Conservation (phyloP, 176 grass and related monocot genomes). For the Cocos nucifera region DNA sequence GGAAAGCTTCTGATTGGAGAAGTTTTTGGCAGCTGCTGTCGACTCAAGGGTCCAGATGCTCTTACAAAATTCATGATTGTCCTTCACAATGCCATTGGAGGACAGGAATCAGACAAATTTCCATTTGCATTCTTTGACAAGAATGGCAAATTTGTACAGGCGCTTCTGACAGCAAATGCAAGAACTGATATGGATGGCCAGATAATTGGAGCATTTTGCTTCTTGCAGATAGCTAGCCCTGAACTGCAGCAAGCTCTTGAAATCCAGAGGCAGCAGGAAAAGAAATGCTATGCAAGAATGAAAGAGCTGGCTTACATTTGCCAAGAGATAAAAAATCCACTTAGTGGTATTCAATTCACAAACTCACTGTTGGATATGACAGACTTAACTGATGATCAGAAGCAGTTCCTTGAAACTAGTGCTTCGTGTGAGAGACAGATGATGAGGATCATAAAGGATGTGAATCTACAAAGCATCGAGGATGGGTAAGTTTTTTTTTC, state of each 20-base stretch:
- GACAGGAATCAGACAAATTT: slow-evolving; percentile 74
- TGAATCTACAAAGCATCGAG: slow-evolving; percentile 76
- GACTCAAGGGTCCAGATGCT: slow-evolving; percentile 80
- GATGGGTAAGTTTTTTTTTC: slow-evolving; percentile 50
- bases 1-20: slow-evolving; percentile 81
- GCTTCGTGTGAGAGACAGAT: slow-evolving; percentile 85
- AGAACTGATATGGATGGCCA: slow-evolving; percentile 76
- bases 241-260: slow-evolving; percentile 91
- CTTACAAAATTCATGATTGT: slow-evolving; percentile 93
- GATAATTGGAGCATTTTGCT: slow-evolving; percentile 80
- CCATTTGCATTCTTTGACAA: slow-evolving; percentile 91
- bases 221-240: slow-evolving; percentile 88
- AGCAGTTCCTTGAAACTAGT: slow-evolving; percentile 92
- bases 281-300: slow-evolving; percentile 86
- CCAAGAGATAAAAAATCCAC: slow-evolving; percentile 98
- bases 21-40: slow-evolving; percentile 81
- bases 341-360: slow-evolving; percentile 83
- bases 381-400: slow-evolving; percentile 82
- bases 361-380: slow-evolving; percentile 79
- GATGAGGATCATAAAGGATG: slow-evolving; percentile 71
- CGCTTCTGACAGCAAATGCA: slow-evolving; percentile 74
- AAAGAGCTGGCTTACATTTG: slow-evolving; percentile 92
- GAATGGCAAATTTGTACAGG: slow-evolving; percentile 88
- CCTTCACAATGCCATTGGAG: slow-evolving; percentile 83
- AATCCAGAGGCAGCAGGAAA: slow-evolving; percentile 90